These are phyloP conservation scores for Multifurca ochricompacta DNA, from an alignment of 768 basidiomycete species.

Conservation along the genomic window DNA sequence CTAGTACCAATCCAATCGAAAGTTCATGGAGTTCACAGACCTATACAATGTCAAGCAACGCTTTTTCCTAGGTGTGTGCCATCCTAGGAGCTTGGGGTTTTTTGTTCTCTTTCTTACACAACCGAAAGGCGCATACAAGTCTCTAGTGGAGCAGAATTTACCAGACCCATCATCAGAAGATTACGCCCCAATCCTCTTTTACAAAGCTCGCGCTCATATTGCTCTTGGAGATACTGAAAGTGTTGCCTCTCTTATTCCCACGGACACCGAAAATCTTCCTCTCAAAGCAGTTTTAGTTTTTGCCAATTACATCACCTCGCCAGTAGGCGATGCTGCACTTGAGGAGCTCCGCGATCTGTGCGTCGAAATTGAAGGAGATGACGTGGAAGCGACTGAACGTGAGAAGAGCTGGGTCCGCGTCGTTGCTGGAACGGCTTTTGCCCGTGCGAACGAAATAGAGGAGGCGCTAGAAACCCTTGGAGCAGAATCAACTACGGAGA, in stretches of 20 bases:
- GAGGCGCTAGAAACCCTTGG: slow-evolving; percentile 88
- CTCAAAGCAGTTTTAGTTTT: slow-evolving; percentile 66
- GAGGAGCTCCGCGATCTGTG: slow-evolving; percentile 81
- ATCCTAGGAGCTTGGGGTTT: not conserved
- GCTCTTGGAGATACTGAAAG: slow-evolving; percentile 55
- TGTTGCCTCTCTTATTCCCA: slow-evolving; percentile 49
- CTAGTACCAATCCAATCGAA: no score
- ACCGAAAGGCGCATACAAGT: slow-evolving; percentile 54
- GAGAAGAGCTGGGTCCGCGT: slow-evolving; percentile 73
- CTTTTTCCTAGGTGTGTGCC: slow-evolving; percentile 55
- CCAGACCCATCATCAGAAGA: slow-evolving; percentile 59
- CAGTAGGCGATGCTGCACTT: slow-evolving; percentile 42
- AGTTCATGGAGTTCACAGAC: slow-evolving; percentile 47
- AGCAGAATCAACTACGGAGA: slow-evolving; percentile 54
- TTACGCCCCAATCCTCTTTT: slow-evolving; percentile 57
- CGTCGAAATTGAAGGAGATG: slow-evolving; percentile 80
- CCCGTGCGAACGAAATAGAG: slow-evolving; percentile 76
- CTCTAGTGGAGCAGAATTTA: slow-evolving; percentile 45
- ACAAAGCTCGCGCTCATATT: slow-evolving; percentile 71
- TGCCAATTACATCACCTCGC: slow-evolving; percentile 53
- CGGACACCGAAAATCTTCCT: slow-evolving; percentile 53
- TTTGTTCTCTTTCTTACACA: not conserved
- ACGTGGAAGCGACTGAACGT: slow-evolving; percentile 53
- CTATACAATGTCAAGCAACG: slow-evolving; percentile 68
- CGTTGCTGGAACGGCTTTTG: slow-evolving; percentile 81